Evolutionary conservation across 2,329 filamentous ascomycete species (phyloP).

Genomic region (Microdochium trichocladiopsis): DNA sequence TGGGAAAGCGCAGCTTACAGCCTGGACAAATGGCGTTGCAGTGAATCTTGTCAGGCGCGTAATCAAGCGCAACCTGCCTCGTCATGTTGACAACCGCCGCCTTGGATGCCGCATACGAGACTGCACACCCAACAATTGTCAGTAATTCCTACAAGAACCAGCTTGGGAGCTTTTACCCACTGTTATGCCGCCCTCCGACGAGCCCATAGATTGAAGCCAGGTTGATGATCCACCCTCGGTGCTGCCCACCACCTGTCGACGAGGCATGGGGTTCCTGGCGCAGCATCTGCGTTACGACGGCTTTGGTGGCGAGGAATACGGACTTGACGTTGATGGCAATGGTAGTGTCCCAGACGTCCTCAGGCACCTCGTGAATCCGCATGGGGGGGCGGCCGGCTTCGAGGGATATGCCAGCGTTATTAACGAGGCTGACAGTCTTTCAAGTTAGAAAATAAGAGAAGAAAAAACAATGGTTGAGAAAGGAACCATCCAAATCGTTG

Average conservation of each 20-base stretch:
- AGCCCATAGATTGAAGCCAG: conserved; percentile 34
- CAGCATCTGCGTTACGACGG: conserved; percentile 39
- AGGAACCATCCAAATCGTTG: no score
- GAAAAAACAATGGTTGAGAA: not conserved
- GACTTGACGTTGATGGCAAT: conserved; percentile 29
- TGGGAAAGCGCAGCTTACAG: no score
- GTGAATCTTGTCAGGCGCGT: conserved; percentile 38
- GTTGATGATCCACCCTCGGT: conserved; percentile 43
- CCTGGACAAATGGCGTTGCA: conserved; percentile 48
- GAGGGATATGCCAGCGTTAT: conserved; percentile 40
- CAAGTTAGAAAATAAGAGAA: no score
- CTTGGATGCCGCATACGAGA: conserved; percentile 39
- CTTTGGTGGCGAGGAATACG: conserved; percentile 35
- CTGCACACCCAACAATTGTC: no score
- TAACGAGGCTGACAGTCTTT: conserved; percentile 28
- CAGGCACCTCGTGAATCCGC: conserved; percentile 36
- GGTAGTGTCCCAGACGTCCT: conserved; percentile 35
- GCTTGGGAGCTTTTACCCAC: no score
- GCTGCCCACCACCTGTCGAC: conserved; percentile 3
- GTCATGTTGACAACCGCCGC: conserved; percentile 43
- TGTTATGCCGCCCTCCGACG: conserved; percentile 19
- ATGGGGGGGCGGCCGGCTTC: conserved; percentile 22
- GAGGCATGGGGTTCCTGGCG: conserved; percentile 31
- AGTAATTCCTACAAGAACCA: no score
- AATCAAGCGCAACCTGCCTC: conserved; percentile 38